Evolutionary conservation across 768 basidiomycete species (phyloP).

Genomic region (Pleurotus eryngii): DNA sequence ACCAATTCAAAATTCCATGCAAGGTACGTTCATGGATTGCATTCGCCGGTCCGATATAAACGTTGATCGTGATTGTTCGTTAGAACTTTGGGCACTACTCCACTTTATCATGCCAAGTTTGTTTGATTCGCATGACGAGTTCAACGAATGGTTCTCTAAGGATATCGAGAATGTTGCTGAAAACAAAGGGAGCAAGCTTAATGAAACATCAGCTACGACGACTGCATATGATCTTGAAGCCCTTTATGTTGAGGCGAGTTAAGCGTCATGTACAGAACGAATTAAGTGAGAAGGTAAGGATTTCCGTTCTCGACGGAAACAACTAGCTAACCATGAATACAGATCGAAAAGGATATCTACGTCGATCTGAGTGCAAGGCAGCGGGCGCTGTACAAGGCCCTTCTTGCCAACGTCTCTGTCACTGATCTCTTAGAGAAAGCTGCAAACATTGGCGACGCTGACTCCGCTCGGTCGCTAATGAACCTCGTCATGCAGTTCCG

Average conservation of each 20-base stretch:
- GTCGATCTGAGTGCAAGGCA: constrained; percentile 94
- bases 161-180: constrained; percentile 95
- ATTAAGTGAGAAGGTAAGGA: constrained; percentile 88
- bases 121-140: constrained; percentile 99
- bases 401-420: constrained; percentile 92
- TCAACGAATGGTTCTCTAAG: constrained; percentile 99
- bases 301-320: neutral
- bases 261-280: constrained; percentile 99
- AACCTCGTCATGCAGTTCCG: constrained; percentile 99
- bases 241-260: constrained; percentile 96
- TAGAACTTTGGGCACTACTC: constrained; percentile 96
- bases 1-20: constrained; percentile 99
- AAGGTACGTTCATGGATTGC: constrained; percentile 49
- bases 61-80: too few species aligned
- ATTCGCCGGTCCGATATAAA: too few species aligned
- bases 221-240: constrained; percentile 97
- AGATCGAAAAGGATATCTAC: constrained; percentile 96
- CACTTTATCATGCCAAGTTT: constrained; percentile 99
- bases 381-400: constrained; percentile 81
- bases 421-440: constrained; percentile 93
- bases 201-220: constrained; percentile 95
- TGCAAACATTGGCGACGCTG: constrained; percentile 84
- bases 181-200: constrained; percentile 87
- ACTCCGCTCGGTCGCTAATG: constrained; percentile 93
- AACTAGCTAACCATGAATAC: neutral